Base-by-base conservation (phyloP, 352 stramenopile species). In the Phytophthora sp. region DNA sequence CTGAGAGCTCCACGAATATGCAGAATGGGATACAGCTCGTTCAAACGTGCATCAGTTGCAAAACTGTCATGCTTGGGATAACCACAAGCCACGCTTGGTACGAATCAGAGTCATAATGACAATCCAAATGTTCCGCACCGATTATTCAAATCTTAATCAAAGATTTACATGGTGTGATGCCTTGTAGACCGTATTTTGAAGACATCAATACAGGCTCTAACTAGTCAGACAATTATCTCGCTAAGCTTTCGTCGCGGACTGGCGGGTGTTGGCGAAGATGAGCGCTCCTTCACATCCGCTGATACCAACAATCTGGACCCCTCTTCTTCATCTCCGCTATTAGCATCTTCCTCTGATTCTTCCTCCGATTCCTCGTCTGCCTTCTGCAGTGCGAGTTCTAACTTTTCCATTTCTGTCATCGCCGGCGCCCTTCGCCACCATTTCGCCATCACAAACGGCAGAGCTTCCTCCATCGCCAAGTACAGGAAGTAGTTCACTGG, bases 401-500 rank as follows among this genome's bases (percentile, higher is more conserved):
- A 17, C 32, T 54, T 70, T 21, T 66, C 53, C 54, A 70, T 63
- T 24, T 66, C 48, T 0, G 65, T 70, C 42, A 66, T 38, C 7
- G 48, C 42, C 13, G 65, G 50, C 17, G 60, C 66, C 7, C 59
- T 59, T 4, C 54, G 48, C 66, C 60, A 74, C 76, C 73, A 82
- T 46, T 58, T 65, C 4, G 66, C 70, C 69, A 84, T 74, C 21
- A 59, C 45, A 53, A 87, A 77, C 18, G 84, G 79, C 48, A 91
- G 62, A 28, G 39, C 52, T 35, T 80, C 53, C 56, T 91, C 79
- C 58, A 87, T 61, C 35, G 71, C 54, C 21, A 92, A 51, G 42
- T 92, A 92, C n/a, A 92, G 34, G 3, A 76, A 52, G 44, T 92
- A 91, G 18, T 76, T 74, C 38, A 92, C 75, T 12, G 77, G 72